Conservation (phyloP, 2,329 filamentous ascomycete genomes). For the Penicillium glabrum region DNA sequence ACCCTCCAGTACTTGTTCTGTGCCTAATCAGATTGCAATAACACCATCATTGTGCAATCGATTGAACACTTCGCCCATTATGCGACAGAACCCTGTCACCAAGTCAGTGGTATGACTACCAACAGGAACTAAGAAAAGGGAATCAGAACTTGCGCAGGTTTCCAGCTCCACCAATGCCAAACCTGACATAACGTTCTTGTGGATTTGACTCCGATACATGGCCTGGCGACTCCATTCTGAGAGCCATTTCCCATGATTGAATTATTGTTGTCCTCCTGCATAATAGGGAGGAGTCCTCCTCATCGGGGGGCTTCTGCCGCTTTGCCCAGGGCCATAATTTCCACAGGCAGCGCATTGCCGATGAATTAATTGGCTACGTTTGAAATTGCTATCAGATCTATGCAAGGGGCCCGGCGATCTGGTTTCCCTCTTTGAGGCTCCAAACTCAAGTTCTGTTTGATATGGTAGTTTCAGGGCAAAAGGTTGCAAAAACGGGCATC, state of each 20-base stretch:
- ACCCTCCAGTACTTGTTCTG: too few relatives aligned
- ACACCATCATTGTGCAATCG: constrained; percentile 2
- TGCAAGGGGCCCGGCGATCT: not conserved
- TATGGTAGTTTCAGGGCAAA: not conserved
- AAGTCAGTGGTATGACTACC: constrained; percentile 4
- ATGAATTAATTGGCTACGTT: not conserved
- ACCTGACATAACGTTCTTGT: constrained; percentile 19
- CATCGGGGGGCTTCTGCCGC: constrained; percentile 5
- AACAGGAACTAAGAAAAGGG: not conserved
- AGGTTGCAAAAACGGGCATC: not conserved
- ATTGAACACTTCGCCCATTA: constrained; percentile 6
- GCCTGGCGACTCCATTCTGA: not conserved
- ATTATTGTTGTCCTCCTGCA: constrained; percentile 3
- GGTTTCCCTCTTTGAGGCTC: not conserved
- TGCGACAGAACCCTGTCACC: constrained; percentile 6
- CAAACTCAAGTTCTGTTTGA: not conserved
- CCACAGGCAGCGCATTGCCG: constrained; percentile 16
- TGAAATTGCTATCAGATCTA: not conserved
- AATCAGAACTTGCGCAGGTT: constrained; percentile 23
- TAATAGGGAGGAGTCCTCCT: constrained; percentile 11
- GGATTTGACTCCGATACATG: not conserved
- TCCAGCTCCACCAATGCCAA: constrained; percentile 25
- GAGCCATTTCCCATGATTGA: constrained; percentile 7
- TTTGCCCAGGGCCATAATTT: constrained; percentile 16
- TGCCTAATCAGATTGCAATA: not conserved